These are phyloP conservation scores for Fusarium sp. DNA, from an alignment of 2,329 filamentous ascomycete species.

Conservation along the genomic window DNA sequence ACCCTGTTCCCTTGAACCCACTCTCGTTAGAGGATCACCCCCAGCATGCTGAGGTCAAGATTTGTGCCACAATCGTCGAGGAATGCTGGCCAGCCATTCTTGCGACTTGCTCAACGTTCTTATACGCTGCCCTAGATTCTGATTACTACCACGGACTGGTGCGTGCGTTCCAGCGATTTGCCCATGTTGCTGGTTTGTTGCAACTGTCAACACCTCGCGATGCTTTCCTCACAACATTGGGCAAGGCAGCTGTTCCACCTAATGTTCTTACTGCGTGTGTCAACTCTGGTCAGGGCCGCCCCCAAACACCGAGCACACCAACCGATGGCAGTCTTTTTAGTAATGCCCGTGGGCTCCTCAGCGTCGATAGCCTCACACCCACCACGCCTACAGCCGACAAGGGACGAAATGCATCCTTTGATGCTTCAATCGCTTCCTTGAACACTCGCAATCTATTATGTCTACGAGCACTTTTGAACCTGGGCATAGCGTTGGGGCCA, in stretches of 20 bases:
- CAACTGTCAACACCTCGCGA: constrained; percentile 88
- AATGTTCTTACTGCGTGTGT: constrained; percentile 74
- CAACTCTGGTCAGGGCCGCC: constrained; percentile 59
- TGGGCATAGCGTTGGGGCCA: constrained; percentile 93
- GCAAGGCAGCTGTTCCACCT: constrained; percentile 90
- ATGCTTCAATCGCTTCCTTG: constrained; percentile 66
- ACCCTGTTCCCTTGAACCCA: constrained; percentile 86
- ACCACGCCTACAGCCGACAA: constrained; percentile 67
- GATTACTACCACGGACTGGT: constrained; percentile 95
- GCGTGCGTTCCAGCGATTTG: constrained; percentile 92
- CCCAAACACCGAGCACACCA: constrained; percentile 57
- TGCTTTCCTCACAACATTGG: constrained; percentile 92
- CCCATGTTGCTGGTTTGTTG: constrained; percentile 91
- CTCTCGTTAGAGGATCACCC: constrained; percentile 79
- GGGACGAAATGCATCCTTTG: constrained; percentile 68
- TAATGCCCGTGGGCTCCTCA: constrained; percentile 78
- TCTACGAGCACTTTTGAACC: constrained; percentile 88
- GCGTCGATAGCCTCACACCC: constrained; percentile 76
- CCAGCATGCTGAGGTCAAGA: constrained; percentile 75
- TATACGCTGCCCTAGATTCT: constrained; percentile 90
- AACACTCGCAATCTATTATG: constrained; percentile 93
- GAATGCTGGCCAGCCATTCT: constrained; percentile 96
- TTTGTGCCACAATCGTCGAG: constrained; percentile 85
- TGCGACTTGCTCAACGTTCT: constrained; percentile 93
- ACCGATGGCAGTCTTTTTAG: constrained; percentile 71